Evolutionary conservation across 2,329 filamentous ascomycete genomes (phyloP), one percentile per base, ranked within the genome.

Genomic region (Colletotrichum sp.): DNA sequence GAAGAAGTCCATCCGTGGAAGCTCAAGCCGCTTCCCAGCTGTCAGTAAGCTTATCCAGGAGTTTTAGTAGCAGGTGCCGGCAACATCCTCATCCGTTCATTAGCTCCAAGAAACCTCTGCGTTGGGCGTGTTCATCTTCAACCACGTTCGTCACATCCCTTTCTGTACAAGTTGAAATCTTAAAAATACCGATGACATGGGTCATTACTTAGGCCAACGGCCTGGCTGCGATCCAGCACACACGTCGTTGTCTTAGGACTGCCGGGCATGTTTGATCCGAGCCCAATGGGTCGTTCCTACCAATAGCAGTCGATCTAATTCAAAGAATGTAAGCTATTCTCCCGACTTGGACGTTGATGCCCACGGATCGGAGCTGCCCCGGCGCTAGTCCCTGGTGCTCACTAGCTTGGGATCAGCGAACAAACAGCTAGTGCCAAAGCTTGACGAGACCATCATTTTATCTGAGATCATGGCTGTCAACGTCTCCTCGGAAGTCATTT

Each of bases 381-480:
- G 70, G 58, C 70, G 34, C 66, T 72, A 72, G 65, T 63, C 43
- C 65, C 70, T 69, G 65, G 54, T 18, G 24, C 8, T 15, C 21
- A 9, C 36, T 59, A 61, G 64, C 64, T 55, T 27, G 16, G 31
- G 59, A 38, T 15, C 36, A 11, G 34, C n/a, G 36, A 62, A 31
- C 54, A 54, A 31, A 33, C 12, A 38, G n/a, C 36, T 71, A 68
- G 54, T 68, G 64, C 24, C 8, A 51, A 68, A 36, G 34, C 64
- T 68, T 68, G 69, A 68, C 31, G 64, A 51, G 63, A 54, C 54
- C 29, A 71, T 71, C 69, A n/a, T 71, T 67, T 31, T 24, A 29
- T 21, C 16, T 61, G 38, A 24, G 31, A 34, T 43, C 9, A n/a
- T 33, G 31, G 33, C 29, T 70, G 24, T 16, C 13, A 55, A 31